Percentiles rank a stretch among this genome's conserved stretches.
phyloP scores from a whole-genome alignment of 768 basidiomycete genomes.

The Suillus subalutaceus region DNA sequence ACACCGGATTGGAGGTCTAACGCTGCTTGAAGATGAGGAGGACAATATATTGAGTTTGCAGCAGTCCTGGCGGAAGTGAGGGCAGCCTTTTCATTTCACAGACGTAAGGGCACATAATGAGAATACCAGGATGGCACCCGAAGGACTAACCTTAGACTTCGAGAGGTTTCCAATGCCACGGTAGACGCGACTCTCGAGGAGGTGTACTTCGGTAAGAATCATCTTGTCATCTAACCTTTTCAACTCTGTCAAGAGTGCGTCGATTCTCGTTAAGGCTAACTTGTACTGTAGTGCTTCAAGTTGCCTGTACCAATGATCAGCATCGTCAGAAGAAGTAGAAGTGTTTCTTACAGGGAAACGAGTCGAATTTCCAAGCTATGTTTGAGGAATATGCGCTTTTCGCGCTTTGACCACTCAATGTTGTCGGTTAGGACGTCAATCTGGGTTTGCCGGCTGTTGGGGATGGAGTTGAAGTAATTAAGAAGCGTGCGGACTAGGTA shows the following conservation, averaged over 20 bases:
- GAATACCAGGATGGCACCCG: not conserved
- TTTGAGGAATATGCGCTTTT: constrained; percentile 95
- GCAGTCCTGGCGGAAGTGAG: constrained; percentile 91
- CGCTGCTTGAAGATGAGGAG: constrained; percentile 62
- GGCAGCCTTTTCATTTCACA: constrained; percentile 57
- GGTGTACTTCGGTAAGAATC: constrained; percentile 94
- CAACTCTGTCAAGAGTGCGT: constrained; percentile 86
- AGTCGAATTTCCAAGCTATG: constrained; percentile 92
- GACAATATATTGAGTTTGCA: constrained; percentile 94
- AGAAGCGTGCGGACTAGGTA: constrained; percentile 86
- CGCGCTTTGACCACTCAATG: constrained; percentile 87
- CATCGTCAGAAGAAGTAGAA: not conserved
- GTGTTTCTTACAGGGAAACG: constrained; percentile 60
- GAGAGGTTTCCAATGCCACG: constrained; percentile 87
- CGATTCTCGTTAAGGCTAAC: constrained; percentile 79
- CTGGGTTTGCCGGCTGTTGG: constrained; percentile 73
- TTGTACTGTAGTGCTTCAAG: constrained; percentile 79
- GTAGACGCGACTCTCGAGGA: constrained; percentile 91
- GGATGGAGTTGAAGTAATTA: constrained; percentile 83
- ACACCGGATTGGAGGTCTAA: constrained; percentile 77
- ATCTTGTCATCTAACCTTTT: constrained; percentile 96
- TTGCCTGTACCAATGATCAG: constrained; percentile 46
- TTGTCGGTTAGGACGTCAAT: constrained; percentile 88
- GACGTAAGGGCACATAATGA: not conserved
- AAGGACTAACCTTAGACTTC: constrained; percentile 75